Conservation (phyloP, 805 yeast genomes). For the Suhomyces pyralidae region DNA sequence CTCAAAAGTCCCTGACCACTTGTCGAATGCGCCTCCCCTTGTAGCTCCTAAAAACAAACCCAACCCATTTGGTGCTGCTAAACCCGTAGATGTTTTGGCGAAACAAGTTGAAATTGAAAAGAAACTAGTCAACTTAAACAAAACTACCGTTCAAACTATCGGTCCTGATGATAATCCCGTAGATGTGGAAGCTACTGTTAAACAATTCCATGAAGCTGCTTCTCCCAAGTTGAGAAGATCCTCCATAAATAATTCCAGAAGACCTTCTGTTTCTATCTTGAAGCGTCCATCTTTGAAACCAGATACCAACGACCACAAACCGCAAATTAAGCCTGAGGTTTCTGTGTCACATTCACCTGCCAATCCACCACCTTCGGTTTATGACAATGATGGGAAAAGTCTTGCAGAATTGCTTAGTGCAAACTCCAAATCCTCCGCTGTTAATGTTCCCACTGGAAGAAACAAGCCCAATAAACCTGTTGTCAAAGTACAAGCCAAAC, state of each 20-base stretch:
- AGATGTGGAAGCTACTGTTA: slow-evolving; percentile 43
- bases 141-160: slow-evolving; percentile 81
- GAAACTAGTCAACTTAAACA: slow-evolving; percentile 83
- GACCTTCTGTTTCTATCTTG: slow-evolving; percentile 18
- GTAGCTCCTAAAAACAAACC: slow-evolving; percentile 38
- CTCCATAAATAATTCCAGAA: slow-evolving; percentile 5
- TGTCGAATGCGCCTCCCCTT: slow-evolving; percentile 7
- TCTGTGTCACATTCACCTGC: slow-evolving; percentile 10
- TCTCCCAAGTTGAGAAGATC: slow-evolving; percentile 8
- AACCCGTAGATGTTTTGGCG: slow-evolving; percentile 75
- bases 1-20: not conserved
- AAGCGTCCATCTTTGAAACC: slow-evolving; percentile 11
- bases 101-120: slow-evolving; percentile 61
- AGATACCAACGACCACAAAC: not conserved
- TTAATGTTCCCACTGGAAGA: slow-evolving; percentile 17
- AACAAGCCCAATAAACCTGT: slow-evolving; percentile 14
- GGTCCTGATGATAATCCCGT: slow-evolving; percentile 62
- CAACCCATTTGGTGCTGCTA: slow-evolving; percentile 82
- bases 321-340: not conserved
- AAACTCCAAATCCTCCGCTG: slow-evolving; percentile 15
- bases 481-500: slow-evolving; percentile 30
- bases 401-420: slow-evolving; percentile 38
- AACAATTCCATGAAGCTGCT: slow-evolving; percentile 7
- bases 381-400: slow-evolving; percentile 24
- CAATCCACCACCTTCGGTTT: slow-evolving; percentile 12